Evolutionary conservation across 257 asterid genomes (phyloP), one percentile per base, ranked within the genome.

Genomic region (Nicotiana benthamiana): DNA sequence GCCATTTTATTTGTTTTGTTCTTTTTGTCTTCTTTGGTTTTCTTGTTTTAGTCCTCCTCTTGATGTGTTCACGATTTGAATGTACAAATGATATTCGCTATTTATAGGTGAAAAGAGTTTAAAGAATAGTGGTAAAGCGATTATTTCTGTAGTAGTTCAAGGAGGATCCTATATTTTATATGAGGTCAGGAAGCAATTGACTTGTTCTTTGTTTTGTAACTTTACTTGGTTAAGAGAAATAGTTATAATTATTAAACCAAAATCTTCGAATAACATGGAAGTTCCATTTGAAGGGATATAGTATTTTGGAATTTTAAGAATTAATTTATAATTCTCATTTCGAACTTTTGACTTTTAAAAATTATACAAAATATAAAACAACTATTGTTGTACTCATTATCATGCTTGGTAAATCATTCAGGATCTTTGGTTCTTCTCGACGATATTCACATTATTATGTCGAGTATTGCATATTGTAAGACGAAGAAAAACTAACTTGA

Each of bases 61-160:
- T 16, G 74, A 5, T 74, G 79, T 74, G 79, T 26, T 51, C 62
- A 74, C 79, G 6, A 74, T 74, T 48, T 74, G 26, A 74, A 74
- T 15, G 48, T 40, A 48, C 20, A 24, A 48, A 26, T 51, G 43
- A 74, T 74, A 48, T 24, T 74, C 51, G 51, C 13, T 24, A 46
- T 74, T 46, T 74, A 48, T 74, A 74, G 61, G 62, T 24, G 22
- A 13, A 62, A 62, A 26, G 7, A 46, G 6, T 24, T 48, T 68
- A 1, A 24, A 61, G 26, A 72, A 72, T 0, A 22, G 48, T 3
- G 61, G 78, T 72, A 72, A 59, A 74, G 40, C 28, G 40, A 48
- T 48, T 74, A 36, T 46, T 56, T 51, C 22, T 26, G 26, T 57
- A 74, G 62, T 51, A 48, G 9, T 74, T 74, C 9, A 15, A 48